A percentile compares a stretch with the other conserved stretches of the same genome.
Conservation (phyloP, 352 stramenopile species). For the Hyaloperonospora arabidopsidis region DNA sequence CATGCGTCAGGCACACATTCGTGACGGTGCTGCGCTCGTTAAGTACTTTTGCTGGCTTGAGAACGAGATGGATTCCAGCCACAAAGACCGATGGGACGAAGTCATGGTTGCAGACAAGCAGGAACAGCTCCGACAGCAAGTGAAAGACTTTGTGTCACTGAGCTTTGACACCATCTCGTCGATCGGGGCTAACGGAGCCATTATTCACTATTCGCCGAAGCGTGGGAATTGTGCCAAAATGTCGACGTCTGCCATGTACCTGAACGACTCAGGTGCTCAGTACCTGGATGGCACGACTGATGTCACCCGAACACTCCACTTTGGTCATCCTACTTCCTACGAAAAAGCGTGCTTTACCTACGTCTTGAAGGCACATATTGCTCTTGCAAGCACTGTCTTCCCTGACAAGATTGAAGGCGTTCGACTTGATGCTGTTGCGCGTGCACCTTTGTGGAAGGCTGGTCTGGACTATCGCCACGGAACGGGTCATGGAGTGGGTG, state of each 20-base stretch:
- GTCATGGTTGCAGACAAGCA: conserved; percentile 89
- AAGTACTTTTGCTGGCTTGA: conserved; percentile 93
- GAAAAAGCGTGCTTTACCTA: conserved; percentile 94
- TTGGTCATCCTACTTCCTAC: conserved; percentile 87
- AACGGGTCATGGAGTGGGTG: conserved; percentile 95
- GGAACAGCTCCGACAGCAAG: conserved; percentile 76
- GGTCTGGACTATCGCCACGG: conserved; percentile 97
- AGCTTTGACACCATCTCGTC: conserved; percentile 98
- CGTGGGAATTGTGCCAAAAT: conserved; percentile 79
- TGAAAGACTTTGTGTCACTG: conserved; percentile 87
- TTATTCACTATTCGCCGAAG: conserved; percentile 92
- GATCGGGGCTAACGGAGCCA: conserved; percentile 92
- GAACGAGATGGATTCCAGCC: conserved; percentile 43
- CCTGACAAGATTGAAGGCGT: conserved; percentile 90
- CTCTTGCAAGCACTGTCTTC: conserved; percentile 81
- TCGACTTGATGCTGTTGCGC: conserved; percentile 94
- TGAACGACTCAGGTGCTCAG: conserved; percentile 98
- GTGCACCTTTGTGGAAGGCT: conserved; percentile 89
- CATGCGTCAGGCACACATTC: conserved; percentile 91
- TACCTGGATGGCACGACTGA: conserved; percentile 98
- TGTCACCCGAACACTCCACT: conserved; percentile 97
- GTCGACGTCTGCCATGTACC: conserved; percentile 89
- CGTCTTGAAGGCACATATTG: conserved; percentile 97
- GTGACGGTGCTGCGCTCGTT: conserved; percentile 92
- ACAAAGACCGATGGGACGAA: conserved; percentile 58